A percentile compares a stretch with the other conserved stretches of the same genome.
Conservation (phyloP, 2,329 filamentous ascomycete species). For the Diaporthe vaccinii region DNA sequence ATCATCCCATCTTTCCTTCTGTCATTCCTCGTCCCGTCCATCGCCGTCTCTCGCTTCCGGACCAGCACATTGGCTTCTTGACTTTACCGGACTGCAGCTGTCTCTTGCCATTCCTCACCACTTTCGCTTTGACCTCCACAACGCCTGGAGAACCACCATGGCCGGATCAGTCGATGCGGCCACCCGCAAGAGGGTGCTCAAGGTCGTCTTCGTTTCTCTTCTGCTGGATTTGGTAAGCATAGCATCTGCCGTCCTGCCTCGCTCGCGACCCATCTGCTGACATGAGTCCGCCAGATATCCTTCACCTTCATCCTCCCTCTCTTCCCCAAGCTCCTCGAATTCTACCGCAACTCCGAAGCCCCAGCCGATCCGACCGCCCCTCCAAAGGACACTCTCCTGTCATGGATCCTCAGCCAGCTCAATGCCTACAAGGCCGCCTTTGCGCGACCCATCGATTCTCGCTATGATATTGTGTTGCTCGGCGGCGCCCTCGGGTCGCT, state of each 20-base stretch:
- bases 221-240: conserved; percentile 85
- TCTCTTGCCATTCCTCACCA: not conserved
- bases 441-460: conserved; percentile 90
- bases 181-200: conserved; percentile 84
- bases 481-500: conserved; percentile 94
- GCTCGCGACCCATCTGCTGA: conserved; percentile 36
- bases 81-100: not conserved
- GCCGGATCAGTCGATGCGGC: conserved; percentile 61
- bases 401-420: conserved; percentile 83
- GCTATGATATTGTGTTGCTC: conserved; percentile 96
- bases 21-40: conserved; percentile 2
- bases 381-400: conserved; percentile 74
- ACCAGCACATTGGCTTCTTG: not conserved
- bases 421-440: conserved; percentile 97
- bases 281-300: conserved; percentile 75
- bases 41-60: not conserved
- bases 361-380: conserved; percentile 58
- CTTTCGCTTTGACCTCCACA: not conserved
- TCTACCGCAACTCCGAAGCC: conserved; percentile 90
- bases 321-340: conserved; percentile 94
- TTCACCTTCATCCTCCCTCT: conserved; percentile 98
- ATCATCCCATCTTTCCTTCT: conserved; percentile 3
- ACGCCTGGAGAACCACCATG: conserved; percentile 49
- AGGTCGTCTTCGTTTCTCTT: conserved; percentile 89
- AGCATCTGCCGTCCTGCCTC: not conserved